Conservation (phyloP, 768 basidiomycete genomes). For the Naganishia vaughanmartiniae region DNA sequence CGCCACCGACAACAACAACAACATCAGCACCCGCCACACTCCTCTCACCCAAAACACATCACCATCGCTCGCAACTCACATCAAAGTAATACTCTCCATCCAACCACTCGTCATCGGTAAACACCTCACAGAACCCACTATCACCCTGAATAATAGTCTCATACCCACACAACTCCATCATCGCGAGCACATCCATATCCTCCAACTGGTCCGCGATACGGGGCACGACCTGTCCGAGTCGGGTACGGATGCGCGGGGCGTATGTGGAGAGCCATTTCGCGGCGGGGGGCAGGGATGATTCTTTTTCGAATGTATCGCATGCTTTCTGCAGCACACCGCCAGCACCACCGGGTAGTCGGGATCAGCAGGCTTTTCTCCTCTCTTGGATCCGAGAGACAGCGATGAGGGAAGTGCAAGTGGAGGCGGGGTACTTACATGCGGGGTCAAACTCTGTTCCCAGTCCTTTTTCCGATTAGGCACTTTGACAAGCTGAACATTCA, state of each 20-base stretch:
- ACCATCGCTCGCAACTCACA: conserved; percentile 31
- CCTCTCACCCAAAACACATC: neutral
- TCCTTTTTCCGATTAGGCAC: conserved; percentile 51
- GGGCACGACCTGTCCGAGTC: conserved; percentile 37
- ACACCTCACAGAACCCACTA: conserved; percentile 51
- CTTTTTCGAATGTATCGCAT: conserved; percentile 53
- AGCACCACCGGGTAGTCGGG: too few relatives aligned
- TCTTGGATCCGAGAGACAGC: too few relatives aligned
- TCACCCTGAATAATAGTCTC: conserved; percentile 49
- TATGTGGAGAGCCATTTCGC: conserved; percentile 50
- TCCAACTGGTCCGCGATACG: conserved; percentile 40
- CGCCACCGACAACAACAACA: neutral
- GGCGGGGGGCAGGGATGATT: conserved; percentile 47
- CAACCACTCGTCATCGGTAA: conserved; percentile 52
- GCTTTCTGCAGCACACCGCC: too few relatives aligned
- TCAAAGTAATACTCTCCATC: conserved; percentile 53
- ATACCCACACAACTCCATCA: conserved; percentile 54
- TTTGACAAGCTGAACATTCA: conserved; percentile 50
- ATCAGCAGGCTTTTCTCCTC: too few relatives aligned
- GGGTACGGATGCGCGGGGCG: conserved; percentile 41
- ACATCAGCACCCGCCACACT: conserved; percentile 17
- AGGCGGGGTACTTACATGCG: conserved; percentile 36
- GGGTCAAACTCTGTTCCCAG: conserved; percentile 52
- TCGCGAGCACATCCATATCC: conserved; percentile 52
- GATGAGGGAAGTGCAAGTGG: neutral